Conservation (phyloP, 495 filamentous ascomycete species). For the Talaromyces trachyspermus region DNA sequence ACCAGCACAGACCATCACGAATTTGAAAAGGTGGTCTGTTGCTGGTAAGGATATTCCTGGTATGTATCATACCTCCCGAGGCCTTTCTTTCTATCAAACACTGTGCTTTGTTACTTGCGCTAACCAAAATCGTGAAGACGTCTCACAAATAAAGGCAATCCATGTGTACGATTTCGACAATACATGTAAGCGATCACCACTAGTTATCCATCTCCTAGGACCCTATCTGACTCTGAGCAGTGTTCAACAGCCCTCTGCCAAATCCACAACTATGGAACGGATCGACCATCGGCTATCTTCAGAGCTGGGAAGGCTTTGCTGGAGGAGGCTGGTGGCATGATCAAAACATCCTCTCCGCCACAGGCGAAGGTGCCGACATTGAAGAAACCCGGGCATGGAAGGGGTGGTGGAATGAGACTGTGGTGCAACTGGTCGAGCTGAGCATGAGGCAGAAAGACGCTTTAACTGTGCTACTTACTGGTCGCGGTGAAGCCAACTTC, state of each 20-base stretch:
- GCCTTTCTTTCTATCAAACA: neutral
- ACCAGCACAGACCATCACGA: constrained; percentile 56
- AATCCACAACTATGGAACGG: constrained; percentile 84
- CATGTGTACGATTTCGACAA: constrained; percentile 99
- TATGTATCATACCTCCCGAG: constrained; percentile 17
- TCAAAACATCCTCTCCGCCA: constrained; percentile 72
- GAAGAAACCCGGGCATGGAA: constrained; percentile 83
- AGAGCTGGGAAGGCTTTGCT: constrained; percentile 65
- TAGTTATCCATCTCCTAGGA: no score
- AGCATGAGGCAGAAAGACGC: constrained; percentile 84
- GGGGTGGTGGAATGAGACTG: constrained; percentile 96
- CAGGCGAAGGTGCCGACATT: constrained; percentile 72
- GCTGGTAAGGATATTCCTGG: constrained; percentile 62
- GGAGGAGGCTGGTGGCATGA: constrained; percentile 99
- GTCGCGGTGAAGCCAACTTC: constrained; percentile 72
- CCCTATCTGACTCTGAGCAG: constrained; percentile 32
- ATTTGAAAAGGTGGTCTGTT: constrained; percentile 75
- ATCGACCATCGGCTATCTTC: constrained; percentile 65
- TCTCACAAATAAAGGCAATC: constrained; percentile 64
- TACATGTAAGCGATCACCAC: constrained; percentile 53
- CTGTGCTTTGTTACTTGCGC: neutral
- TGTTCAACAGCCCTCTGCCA: constrained; percentile 84
- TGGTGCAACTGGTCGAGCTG: constrained; percentile 75
- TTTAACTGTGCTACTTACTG: constrained; percentile 80
- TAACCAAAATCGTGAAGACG: no score